phyloP scores from a whole-genome alignment of 805 yeast species.

The Sugiyamaella americana region DNA sequence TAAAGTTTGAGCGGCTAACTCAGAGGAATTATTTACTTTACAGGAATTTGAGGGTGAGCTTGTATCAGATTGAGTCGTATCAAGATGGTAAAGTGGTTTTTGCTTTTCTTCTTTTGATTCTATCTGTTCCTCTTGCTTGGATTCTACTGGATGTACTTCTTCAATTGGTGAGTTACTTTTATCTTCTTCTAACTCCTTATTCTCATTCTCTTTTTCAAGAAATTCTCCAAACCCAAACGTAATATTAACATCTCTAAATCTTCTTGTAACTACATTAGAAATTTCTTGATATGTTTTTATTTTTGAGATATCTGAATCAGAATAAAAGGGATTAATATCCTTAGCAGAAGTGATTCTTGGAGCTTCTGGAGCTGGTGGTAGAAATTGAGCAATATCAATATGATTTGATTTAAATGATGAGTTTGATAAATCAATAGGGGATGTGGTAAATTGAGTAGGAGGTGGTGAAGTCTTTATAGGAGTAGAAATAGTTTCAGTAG shows the following conservation, averaged over 20 bases:
- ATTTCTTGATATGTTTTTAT: slow-evolving; percentile 5
- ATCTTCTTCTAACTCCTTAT: not conserved
- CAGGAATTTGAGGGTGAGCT: not conserved
- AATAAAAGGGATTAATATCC: slow-evolving; percentile 6
- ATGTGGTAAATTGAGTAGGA: too few relatives aligned
- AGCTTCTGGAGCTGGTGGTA: not conserved
- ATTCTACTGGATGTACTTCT: not conserved
- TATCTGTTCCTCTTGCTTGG: not conserved
- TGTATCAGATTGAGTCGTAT: not conserved
- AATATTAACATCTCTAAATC: slow-evolving; percentile 5
- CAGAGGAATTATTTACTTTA: not conserved
- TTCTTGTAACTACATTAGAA: slow-evolving; percentile 3
- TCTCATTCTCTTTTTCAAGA: not conserved
- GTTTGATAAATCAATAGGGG: too few relatives aligned
- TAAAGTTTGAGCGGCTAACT: slow-evolving; percentile 2
- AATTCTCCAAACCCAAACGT: slow-evolving; percentile 11
- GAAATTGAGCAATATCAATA: not conserved
- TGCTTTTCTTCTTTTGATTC: not conserved
- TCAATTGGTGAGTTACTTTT: not conserved
- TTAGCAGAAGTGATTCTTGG: not conserved
- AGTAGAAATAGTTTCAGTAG: not conserved
- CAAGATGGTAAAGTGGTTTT: not conserved
- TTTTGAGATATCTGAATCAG: not conserved
- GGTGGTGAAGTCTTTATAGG: not conserved
- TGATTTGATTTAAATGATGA: too few relatives aligned